phyloP scores from a whole-genome alignment of 192 early-diverging fungal genomes.

The Backusella mclennaniae region DNA sequence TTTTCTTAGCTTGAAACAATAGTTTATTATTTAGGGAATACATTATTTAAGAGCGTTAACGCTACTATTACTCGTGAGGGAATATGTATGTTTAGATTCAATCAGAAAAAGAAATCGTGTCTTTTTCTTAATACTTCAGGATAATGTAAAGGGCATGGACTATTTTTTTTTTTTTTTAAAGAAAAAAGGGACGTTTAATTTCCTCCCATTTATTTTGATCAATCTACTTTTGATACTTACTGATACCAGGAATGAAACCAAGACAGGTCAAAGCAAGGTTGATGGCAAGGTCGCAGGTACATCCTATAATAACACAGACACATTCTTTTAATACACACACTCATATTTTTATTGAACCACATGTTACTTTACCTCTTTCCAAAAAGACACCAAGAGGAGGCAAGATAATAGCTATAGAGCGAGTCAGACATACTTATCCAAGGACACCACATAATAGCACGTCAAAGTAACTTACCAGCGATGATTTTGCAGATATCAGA shows the following conservation, averaged over 20 bases:
- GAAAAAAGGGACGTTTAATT: too few relatives aligned
- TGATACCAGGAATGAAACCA: constrained; percentile 63
- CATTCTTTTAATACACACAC: neutral
- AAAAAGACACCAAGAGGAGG: constrained; percentile 38
- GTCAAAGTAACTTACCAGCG: constrained; percentile 17
- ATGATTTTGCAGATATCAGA: constrained; percentile 37
- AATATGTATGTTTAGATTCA: neutral
- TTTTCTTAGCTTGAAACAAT: neutral
- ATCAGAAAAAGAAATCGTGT: neutral
- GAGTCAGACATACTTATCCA: neutral
- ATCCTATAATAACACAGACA: constrained; percentile 30
- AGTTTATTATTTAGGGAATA: constrained; percentile 1
- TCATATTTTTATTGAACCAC: too few relatives aligned
- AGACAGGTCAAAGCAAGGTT: constrained; percentile 67
- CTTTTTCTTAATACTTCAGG: constrained; percentile 26
- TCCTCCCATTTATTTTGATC: too few relatives aligned
- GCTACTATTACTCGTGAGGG: neutral
- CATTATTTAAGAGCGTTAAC: neutral
- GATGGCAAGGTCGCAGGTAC: constrained; percentile 52
- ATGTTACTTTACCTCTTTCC: constrained; percentile 20
- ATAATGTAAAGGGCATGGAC: constrained; percentile 36
- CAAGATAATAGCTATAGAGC: constrained; percentile 25
- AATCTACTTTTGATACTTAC: constrained; percentile 21
- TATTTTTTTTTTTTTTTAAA: neutral
- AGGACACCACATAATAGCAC: neutral